These are phyloP conservation scores for Stylonectria norvegica DNA, from an alignment of 2,329 filamentous ascomycete species.

Conservation along the genomic window DNA sequence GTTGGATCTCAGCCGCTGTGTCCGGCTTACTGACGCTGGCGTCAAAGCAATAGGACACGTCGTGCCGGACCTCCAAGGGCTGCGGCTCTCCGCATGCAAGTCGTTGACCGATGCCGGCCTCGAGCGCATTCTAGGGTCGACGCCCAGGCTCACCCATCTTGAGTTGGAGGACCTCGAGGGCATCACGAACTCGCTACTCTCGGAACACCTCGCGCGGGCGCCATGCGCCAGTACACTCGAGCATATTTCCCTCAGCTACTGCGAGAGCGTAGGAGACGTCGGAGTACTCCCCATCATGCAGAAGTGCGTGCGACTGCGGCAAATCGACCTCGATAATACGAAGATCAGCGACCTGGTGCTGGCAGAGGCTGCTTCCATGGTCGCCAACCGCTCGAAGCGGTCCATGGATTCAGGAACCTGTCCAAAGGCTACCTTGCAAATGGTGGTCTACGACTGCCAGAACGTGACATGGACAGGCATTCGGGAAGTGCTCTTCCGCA, in stretches of 20 bases:
- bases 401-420: slow-evolving; percentile 36
- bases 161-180: slow-evolving; percentile 83
- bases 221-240: slow-evolving; percentile 69
- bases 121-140: slow-evolving; percentile 67
- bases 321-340: slow-evolving; percentile 89
- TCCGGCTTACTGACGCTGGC: slow-evolving; percentile 67
- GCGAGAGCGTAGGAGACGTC: slow-evolving; percentile 76
- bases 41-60: slow-evolving; percentile 69
- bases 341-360: slow-evolving; percentile 82
- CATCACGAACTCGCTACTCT: slow-evolving; percentile 71
- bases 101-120: slow-evolving; percentile 71
- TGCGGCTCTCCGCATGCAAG: slow-evolving; percentile 78
- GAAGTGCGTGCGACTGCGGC: slow-evolving; percentile 64
- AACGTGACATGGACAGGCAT: slow-evolving; percentile 92
- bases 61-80: slow-evolving; percentile 74
- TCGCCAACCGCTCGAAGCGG: slow-evolving; percentile 59
- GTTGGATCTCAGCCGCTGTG: slow-evolving; percentile 79
- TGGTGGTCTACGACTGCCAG: slow-evolving; percentile 88
- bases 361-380: slow-evolving; percentile 77
- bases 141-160: slow-evolving; percentile 75
- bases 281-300: slow-evolving; percentile 83
- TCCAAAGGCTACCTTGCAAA: slow-evolving; percentile 62
- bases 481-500: slow-evolving; percentile 79
- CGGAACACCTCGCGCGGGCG: slow-evolving; percentile 69
- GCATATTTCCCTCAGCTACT: slow-evolving; percentile 87